These are phyloP conservation scores for Steccherinum ochraceum DNA, from an alignment of 768 basidiomycete genomes.

Conservation along the genomic window DNA sequence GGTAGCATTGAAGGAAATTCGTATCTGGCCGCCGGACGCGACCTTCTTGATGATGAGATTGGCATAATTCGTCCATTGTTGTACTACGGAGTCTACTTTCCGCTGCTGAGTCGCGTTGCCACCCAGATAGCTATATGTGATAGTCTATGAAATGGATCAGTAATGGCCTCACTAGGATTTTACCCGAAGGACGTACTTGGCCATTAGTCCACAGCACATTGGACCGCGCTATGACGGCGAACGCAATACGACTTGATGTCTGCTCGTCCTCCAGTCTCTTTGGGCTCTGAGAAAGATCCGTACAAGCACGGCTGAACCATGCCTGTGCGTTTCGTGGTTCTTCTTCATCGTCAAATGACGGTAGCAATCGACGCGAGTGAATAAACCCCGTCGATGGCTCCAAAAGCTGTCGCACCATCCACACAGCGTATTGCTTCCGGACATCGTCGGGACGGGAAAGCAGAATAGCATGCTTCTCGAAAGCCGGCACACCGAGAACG, in stretches of 20 bases:
- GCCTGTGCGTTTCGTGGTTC: neutral
- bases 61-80: neutral
- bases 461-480: neutral
- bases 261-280: neutral
- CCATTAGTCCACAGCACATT: neutral
- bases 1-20: slow-evolving; percentile 1
- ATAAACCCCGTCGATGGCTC: neutral
- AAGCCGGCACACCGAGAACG: neutral
- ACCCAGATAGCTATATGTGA: neutral
- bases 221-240: neutral
- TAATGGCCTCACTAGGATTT: neutral
- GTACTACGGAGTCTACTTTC: neutral
- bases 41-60: neutral
- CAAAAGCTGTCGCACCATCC: neutral
- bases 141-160: neutral
- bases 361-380: too few relatives aligned
- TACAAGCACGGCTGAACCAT: neutral
- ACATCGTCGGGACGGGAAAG: neutral
- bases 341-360: too few relatives aligned
- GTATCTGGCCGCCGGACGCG: neutral
- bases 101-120: neutral
- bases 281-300: neutral
- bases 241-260: neutral
- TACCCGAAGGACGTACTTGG: neutral
- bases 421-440: neutral